Conservation (phyloP, 2,329 filamentous ascomycete species). For the Lecanicillium sp. region DNA sequence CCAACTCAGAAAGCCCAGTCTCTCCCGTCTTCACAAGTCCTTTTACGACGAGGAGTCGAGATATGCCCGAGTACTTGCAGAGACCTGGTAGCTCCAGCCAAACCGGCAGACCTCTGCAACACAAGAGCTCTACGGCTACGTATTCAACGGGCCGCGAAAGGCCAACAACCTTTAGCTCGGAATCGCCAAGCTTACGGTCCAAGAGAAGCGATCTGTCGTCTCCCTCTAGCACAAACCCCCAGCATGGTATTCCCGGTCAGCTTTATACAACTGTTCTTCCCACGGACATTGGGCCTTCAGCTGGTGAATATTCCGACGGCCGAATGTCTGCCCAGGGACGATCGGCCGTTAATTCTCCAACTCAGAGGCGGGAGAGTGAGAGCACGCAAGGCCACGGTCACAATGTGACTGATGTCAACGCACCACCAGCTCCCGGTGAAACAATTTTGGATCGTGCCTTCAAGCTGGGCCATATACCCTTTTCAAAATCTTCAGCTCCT, state of each 20-base stretch:
- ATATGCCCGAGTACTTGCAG: slow-evolving; percentile 31
- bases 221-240: slow-evolving; percentile 39
- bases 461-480: slow-evolving; percentile 53
- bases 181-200: slow-evolving; percentile 52
- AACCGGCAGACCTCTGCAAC: slow-evolving; percentile 29
- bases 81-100: slow-evolving; percentile 36
- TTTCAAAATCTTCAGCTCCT: slow-evolving; percentile 42
- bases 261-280: slow-evolving; percentile 45
- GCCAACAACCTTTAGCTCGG: slow-evolving; percentile 45
- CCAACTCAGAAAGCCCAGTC: slow-evolving; percentile 43
- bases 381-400: slow-evolving; percentile 37
- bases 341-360: slow-evolving; percentile 48
- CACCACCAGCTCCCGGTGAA: slow-evolving; percentile 48
- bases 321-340: slow-evolving; percentile 53
- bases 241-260: slow-evolving; percentile 31
- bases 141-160: slow-evolving; percentile 40
- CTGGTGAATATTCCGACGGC: slow-evolving; percentile 49
- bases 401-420: slow-evolving; percentile 33
- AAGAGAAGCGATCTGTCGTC: slow-evolving; percentile 55
- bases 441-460: slow-evolving; percentile 62
- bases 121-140: slow-evolving; percentile 40
- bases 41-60: slow-evolving; percentile 34
- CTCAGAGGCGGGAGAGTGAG: slow-evolving; percentile 45
- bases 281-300: slow-evolving; percentile 46
- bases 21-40: slow-evolving; percentile 48